A percentile compares a stretch with the other conserved stretches of the same genome.
phyloP scores from a whole-genome alignment of 2,329 filamentous ascomycete genomes.

The Neodidymelliopsis sp. region DNA sequence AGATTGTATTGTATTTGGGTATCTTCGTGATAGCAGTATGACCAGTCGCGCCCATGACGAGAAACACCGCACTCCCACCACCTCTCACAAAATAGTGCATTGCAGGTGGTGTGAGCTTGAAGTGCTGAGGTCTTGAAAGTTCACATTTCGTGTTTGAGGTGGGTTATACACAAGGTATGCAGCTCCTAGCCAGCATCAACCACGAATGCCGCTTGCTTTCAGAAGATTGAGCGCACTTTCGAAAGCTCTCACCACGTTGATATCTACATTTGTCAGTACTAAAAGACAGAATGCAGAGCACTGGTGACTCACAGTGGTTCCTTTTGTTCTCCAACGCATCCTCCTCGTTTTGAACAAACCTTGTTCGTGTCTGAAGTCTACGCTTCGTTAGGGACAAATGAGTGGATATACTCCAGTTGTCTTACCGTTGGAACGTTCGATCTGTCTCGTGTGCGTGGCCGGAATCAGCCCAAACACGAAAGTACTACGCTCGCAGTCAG shows the following conservation, averaged over 20 bases:
- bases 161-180: constrained; percentile 27
- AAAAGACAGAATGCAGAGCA: not conserved
- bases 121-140: too few relatives aligned
- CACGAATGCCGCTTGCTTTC: constrained; percentile 29
- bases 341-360: constrained; percentile 78
- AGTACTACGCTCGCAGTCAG: constrained; percentile 67
- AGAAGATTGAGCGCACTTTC: constrained; percentile 58
- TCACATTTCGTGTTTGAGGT: not conserved
- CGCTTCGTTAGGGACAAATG: not conserved
- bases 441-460: constrained; percentile 76
- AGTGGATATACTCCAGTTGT: not conserved
- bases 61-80: too few relatives aligned
- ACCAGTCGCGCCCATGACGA: too few relatives aligned
- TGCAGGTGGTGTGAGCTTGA: constrained; percentile 28
- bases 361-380: constrained; percentile 79
- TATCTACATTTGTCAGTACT: constrained; percentile 43
- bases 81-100: constrained; percentile 32
- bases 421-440: constrained; percentile 76
- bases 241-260: constrained; percentile 57
- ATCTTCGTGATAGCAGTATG: not conserved
- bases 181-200: constrained; percentile 41
- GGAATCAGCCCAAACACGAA: constrained; percentile 78
- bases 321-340: constrained; percentile 75
- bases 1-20: constrained; percentile 1
- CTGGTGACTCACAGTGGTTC: constrained; percentile 73